phyloP scores from a whole-genome alignment of 2,329 filamentous ascomycete species.

The Cercospora sp. region DNA sequence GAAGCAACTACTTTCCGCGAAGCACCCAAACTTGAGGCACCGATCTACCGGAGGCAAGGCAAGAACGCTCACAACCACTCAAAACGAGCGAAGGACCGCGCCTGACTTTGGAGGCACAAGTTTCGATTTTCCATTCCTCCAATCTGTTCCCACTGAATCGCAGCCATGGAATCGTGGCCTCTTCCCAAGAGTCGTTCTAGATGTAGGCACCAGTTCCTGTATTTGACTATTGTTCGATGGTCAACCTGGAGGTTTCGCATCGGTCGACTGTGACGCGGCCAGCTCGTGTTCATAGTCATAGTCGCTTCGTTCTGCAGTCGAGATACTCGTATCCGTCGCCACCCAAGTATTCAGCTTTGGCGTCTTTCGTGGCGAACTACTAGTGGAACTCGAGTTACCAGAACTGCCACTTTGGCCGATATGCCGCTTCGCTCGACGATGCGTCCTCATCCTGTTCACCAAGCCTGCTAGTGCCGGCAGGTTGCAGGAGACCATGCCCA shows the following conservation, averaged over 20 bases:
- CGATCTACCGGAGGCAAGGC: too few species aligned
- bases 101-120: too few species aligned
- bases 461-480: slow-evolving; percentile 21
- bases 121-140: background rate
- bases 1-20: too few species aligned
- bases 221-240: background rate
- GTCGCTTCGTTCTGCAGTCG: background rate
- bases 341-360: slow-evolving; percentile 1
- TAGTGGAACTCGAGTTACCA: background rate
- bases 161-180: background rate
- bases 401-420: background rate
- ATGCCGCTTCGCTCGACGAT: background rate
- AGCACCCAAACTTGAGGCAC: too few species aligned
- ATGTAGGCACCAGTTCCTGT: background rate
- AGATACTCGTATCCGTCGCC: background rate
- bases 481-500: slow-evolving; percentile 20
- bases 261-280: background rate
- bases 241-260: background rate
- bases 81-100: too few species aligned
- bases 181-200: background rate
- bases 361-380: background rate
- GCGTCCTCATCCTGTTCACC: slow-evolving; percentile 13
- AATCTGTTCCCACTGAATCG: background rate
- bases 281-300: slow-evolving; percentile 1
- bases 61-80: too few species aligned